phyloP scores from a whole-genome alignment of 768 basidiomycete species.

The Suillus paluster region DNA sequence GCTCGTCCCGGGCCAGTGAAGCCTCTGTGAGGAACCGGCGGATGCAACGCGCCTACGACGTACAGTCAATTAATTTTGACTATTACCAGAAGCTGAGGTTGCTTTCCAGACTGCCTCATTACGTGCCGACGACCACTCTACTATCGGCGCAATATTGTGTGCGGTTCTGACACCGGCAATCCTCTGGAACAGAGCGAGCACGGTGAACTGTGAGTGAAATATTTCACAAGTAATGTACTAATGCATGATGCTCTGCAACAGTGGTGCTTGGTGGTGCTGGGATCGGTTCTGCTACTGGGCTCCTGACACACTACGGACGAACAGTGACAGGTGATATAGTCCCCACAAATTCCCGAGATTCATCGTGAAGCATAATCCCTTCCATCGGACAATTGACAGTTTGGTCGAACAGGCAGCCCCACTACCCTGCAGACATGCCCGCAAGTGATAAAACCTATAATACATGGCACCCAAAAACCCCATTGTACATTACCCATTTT shows the following conservation, averaged over 20 bases:
- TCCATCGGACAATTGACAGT: neutral
- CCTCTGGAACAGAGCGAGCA: conserved; percentile 70
- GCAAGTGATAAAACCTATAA: neutral
- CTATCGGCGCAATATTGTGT: conserved; percentile 69
- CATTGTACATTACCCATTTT: conserved; percentile 17
- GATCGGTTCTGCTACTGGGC: conserved; percentile 63
- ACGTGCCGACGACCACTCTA: conserved; percentile 74
- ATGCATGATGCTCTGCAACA: conserved; percentile 29
- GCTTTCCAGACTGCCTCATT: conserved; percentile 54
- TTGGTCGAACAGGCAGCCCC: neutral
- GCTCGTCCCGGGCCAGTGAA: conserved; percentile 57
- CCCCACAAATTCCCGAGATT: conserved; percentile 43
- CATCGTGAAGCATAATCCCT: conserved; percentile 2
- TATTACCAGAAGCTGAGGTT: conserved; percentile 3
- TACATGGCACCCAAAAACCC: neutral
- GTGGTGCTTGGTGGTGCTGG: conserved; percentile 77
- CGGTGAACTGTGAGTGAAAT: conserved; percentile 57
- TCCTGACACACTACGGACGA: conserved; percentile 59
- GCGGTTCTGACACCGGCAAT: conserved; percentile 69
- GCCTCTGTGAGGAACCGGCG: conserved; percentile 54
- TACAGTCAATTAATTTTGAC: conserved; percentile 32
- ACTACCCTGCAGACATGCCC: neutral
- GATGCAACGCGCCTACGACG: conserved; percentile 61
- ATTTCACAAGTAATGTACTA: neutral
- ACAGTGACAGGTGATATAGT: conserved; percentile 58